Evolutionary conservation across 1,284 basidiomycete species (phyloP), one percentile per base, ranked within the genome.

Genomic region (Cryptococcus sp.): DNA sequence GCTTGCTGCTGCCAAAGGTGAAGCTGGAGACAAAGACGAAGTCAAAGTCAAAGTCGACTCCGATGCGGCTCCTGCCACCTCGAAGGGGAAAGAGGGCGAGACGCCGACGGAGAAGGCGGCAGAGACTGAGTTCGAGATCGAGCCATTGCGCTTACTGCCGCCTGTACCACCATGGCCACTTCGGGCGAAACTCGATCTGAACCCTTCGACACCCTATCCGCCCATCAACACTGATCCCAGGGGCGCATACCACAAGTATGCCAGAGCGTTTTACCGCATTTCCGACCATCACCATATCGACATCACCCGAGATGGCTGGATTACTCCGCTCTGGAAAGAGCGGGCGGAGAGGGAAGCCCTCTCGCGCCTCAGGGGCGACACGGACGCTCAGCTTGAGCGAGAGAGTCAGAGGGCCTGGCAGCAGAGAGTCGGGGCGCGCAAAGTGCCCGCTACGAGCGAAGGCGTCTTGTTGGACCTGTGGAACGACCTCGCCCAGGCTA

Each of bases 241-340:
- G 23, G 72, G 72, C 3, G 72, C 72, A 13, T 72, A 74, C 52
- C 56, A 70, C 60, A 66, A 67, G 47, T 74, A 74, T 50, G 70
- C 72, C 27, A 64, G 64, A 45, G 65, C 59, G 16, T 61, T 66
- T 6, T 15, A 45, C n/a, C 8, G 8, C 13, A 62, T 64, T 23
- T 49, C 41, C 38, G 66, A 71, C 40, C 45, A 47, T 31, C 61
- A 69, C 25, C 65, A 57, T 42, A 54, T 74, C 46, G 72, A 74
- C 47, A 59, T 72, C 1, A 71, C 69, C 22, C 71, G 71, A 52
- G 72, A 74, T 40, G 72, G 72, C 15, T 74, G 72, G 72, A 46
- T 74, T n/a, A 47, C 48, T 40, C 67, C 69, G 53, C 70, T 70
- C 27, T 74, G 70, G 70, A 60, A 60, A 35, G 70, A 69, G 50